Evolutionary conservation across 257 asterid genomes (phyloP), one percentile per base, ranked within the genome.

Genomic region (Solanum neorickii): DNA sequence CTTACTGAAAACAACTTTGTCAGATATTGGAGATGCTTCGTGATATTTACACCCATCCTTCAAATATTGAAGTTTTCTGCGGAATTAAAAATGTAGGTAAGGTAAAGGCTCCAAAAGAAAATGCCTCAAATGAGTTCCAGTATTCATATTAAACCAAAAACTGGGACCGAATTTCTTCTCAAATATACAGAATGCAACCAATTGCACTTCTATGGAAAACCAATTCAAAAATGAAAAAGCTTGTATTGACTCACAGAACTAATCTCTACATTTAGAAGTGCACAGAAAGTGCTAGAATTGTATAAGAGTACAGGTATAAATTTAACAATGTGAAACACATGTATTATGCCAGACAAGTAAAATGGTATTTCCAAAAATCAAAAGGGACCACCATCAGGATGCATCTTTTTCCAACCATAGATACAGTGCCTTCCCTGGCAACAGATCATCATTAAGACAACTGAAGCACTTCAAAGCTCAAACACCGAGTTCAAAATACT

Each of bases 1-100:
- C 99, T 96, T 96, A 87, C 90, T 95, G 92, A 97, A 97, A 87
- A 95, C 99, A 85, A 97, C 56, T 91, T 94, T 96, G 93, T 97
- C 99, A 83, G 90, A 91, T n/a, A 93, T 16, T 62, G 97, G 92
- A 89, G 99, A 86, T 31, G 99, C 99, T 90, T 94, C 94, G 47
- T 92, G 1, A 82, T 94, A 94, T 88, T 94, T 96, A 46, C 20
- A 46, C 46, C 99, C 99, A 88, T 90, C 93, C 90, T 87, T 95
- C 98, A 97, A 89, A 87, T 88, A 92, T 49, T 92, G 93, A 86
- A 95, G 89, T 93, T 97, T 97, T 87, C 99, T 97, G 93, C 87
- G 83, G 39, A 85, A 87, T 62, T 87, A n/a, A 23, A n/a, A 74
- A 37, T 33, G 75, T 56, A 86, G 76, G 75, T 72, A 89, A 82